These are phyloP conservation scores for Trichoderma sp. DNA, from an alignment of 2,329 filamentous ascomycete genomes.

Conservation along the genomic window DNA sequence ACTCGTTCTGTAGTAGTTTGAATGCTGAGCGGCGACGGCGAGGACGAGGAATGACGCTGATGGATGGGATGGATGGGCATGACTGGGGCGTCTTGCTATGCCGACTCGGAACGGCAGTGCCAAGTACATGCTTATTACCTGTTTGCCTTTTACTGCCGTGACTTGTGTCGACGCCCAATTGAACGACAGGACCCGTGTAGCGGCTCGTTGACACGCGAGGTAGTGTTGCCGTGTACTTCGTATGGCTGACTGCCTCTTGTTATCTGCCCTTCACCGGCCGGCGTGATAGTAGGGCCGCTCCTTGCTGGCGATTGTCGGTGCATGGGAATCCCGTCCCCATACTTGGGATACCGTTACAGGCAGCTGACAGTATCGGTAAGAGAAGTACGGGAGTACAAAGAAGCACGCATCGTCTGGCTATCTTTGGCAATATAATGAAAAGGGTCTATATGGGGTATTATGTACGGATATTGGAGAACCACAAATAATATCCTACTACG, in stretches of 20 bases:
- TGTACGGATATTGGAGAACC: neutral
- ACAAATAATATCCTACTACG: neutral
- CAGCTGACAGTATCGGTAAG: slow-evolving; percentile 9
- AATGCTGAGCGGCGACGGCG: slow-evolving; percentile 11
- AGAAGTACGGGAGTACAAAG: slow-evolving; percentile 15
- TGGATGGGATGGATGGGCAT: neutral
- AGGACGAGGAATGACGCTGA: slow-evolving; percentile 12
- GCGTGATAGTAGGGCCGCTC: neutral
- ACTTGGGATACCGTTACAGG: neutral
- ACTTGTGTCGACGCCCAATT: neutral
- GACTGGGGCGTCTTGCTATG: slow-evolving; percentile 10
- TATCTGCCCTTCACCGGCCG: neutral
- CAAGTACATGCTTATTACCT: neutral
- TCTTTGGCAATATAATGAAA: neutral
- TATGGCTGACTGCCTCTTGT: neutral
- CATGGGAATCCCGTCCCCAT: neutral
- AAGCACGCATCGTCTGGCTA: neutral
- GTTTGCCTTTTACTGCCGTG: neutral
- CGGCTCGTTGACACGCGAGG: neutral
- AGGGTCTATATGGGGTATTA: slow-evolving; percentile 10
- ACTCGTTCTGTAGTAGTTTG: neutral
- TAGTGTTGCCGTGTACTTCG: neutral
- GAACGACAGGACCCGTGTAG: neutral
- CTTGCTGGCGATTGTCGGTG: neutral
- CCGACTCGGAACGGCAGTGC: neutral